Evolutionary conservation across 768 basidiomycete genomes (phyloP).

Genomic region (Suillus paluster): DNA sequence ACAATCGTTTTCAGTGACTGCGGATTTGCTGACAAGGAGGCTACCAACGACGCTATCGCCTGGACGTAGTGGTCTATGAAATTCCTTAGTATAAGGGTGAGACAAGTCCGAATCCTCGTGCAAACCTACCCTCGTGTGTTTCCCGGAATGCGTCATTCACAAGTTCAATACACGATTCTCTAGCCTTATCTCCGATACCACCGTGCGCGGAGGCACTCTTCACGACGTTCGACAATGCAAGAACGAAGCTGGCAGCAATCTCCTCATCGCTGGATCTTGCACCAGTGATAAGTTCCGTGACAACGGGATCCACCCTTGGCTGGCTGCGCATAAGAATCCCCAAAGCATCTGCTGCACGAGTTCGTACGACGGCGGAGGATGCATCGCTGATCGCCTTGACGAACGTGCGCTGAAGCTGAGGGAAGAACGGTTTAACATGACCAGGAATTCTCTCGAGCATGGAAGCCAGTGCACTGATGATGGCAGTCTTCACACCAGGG

Average conservation of each 20-base stretch:
- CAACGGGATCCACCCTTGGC: constrained; percentile 90
- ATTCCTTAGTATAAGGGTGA: constrained; percentile 12
- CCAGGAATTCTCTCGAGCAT: constrained; percentile 86
- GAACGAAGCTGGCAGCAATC: constrained; percentile 75
- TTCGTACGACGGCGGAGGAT: constrained; percentile 77
- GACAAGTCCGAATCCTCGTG: not conserved
- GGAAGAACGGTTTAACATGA: constrained; percentile 98
- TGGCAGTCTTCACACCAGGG: constrained; percentile 90
- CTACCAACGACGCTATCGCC: constrained; percentile 65
- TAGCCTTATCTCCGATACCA: constrained; percentile 78
- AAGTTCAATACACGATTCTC: constrained; percentile 75
- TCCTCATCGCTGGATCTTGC: constrained; percentile 66
- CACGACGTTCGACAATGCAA: constrained; percentile 79
- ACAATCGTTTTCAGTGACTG: constrained; percentile 69
- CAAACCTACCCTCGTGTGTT: constrained; percentile 59
- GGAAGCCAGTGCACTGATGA: constrained; percentile 81
- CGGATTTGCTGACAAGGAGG: constrained; percentile 63
- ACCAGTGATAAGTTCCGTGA: constrained; percentile 80
- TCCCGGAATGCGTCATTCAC: constrained; percentile 81
- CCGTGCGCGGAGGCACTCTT: constrained; percentile 57
- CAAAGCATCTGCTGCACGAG: constrained; percentile 80
- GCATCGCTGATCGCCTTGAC: constrained; percentile 90
- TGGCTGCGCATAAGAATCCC: constrained; percentile 91
- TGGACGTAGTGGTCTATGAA: constrained; percentile 68
- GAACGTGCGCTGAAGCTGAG: constrained; percentile 94